phyloP scores from a whole-genome alignment of 805 yeast genomes.

The Candida koratica region DNA sequence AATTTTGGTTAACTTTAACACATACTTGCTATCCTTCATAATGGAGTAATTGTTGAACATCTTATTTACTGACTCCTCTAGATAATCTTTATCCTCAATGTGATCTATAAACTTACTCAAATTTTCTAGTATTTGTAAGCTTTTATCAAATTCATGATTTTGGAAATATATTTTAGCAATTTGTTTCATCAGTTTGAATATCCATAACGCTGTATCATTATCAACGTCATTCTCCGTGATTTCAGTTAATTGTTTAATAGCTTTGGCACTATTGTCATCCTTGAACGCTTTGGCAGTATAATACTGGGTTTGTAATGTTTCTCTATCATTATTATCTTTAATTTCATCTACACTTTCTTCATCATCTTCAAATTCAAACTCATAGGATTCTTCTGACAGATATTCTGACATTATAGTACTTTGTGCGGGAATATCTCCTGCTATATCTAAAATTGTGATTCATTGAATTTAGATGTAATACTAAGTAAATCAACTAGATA shows the following conservation, averaged over 20 bases:
- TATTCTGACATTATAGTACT: slow-evolving; percentile 35
- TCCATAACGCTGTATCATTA: slow-evolving; percentile 26
- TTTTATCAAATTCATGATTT: slow-evolving; percentile 20
- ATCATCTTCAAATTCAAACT: slow-evolving; percentile 38
- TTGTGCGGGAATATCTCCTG: too few species aligned
- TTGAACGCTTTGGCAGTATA: slow-evolving; percentile 38
- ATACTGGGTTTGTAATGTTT: slow-evolving; percentile 28
- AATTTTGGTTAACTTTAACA: slow-evolving; percentile 27
- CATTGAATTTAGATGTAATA: too few species aligned
- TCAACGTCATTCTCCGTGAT: slow-evolving; percentile 14
- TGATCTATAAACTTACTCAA: slow-evolving; percentile 22
- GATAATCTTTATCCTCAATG: slow-evolving; percentile 30
- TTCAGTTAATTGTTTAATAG: slow-evolving; percentile 21
- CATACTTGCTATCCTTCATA: slow-evolving; percentile 26
- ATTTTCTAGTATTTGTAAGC: slow-evolving; percentile 17
- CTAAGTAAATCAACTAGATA: too few species aligned
- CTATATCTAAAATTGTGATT: not conserved
- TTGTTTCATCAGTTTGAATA: slow-evolving; percentile 40
- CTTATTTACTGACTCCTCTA: slow-evolving; percentile 37
- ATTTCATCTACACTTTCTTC: slow-evolving; percentile 17
- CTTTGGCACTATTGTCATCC: slow-evolving; percentile 27
- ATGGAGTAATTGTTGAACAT: slow-evolving; percentile 32
- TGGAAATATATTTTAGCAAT: slow-evolving; percentile 33
- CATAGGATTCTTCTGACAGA: slow-evolving; percentile 38
- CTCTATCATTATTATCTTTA: slow-evolving; percentile 14